Percentiles rank a stretch among this genome's conserved stretches.
These are phyloP conservation scores for Calonectria montana DNA, from an alignment of 2,329 filamentous ascomycete species.

Conservation along the genomic window DNA sequence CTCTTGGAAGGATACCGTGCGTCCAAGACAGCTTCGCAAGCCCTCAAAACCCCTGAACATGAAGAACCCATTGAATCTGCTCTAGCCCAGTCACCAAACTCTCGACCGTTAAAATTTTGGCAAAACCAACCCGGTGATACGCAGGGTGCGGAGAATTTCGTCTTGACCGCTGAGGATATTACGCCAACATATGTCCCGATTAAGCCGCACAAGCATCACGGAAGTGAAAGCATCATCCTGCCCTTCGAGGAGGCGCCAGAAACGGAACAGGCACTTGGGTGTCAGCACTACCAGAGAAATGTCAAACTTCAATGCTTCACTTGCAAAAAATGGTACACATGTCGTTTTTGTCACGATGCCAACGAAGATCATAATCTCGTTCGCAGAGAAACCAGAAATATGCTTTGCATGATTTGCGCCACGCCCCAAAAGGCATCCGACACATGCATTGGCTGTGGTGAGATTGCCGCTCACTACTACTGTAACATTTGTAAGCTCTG, in stretches of 20 bases:
- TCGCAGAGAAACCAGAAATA: conserved; percentile 87
- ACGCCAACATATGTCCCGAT: conserved; percentile 74
- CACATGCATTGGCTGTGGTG: conserved; percentile 80
- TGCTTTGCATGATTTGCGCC: conserved; percentile 97
- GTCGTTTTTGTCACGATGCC: conserved; percentile 92
- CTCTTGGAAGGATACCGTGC: conserved; percentile 75
- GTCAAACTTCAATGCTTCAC: conserved; percentile 95
- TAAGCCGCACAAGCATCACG: conserved; percentile 58
- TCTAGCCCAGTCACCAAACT: conserved; percentile 55
- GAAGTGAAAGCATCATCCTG: conserved; percentile 52
- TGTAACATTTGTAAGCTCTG: conserved; percentile 96
- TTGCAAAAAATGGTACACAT: conserved; percentile 93
- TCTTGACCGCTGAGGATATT: conserved; percentile 70
- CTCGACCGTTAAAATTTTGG: conserved; percentile 69
- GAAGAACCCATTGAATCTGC: conserved; percentile 38
- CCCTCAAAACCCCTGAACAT: conserved; percentile 29
- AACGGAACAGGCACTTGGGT: conserved; percentile 70
- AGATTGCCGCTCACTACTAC: conserved; percentile 87
- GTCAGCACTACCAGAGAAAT: conserved; percentile 93
- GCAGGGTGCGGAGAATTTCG: conserved; percentile 55
- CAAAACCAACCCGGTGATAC: conserved; percentile 59
- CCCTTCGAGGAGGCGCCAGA: conserved; percentile 38
- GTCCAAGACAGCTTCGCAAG: conserved; percentile 40
- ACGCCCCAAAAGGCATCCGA: conserved; percentile 86
- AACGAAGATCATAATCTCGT: conserved; percentile 83